Conservation (phyloP, 139 green algal species). For the Microglena sp. region DNA sequence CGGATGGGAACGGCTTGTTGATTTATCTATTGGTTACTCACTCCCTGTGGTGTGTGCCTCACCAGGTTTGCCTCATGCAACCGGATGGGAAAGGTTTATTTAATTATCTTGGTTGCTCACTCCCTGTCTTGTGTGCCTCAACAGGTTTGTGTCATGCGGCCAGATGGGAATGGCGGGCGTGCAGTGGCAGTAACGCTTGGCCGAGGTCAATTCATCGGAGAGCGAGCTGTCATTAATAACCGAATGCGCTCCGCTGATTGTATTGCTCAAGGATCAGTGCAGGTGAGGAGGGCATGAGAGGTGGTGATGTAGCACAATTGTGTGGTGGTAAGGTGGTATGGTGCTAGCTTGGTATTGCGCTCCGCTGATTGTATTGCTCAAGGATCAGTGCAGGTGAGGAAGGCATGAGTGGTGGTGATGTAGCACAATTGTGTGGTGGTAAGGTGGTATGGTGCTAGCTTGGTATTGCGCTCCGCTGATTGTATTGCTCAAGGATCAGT, state of each 20-base stretch:
- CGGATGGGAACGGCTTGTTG: constrained; percentile 37
- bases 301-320: constrained; percentile 58
- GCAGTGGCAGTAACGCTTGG: constrained; percentile 50
- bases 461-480: constrained; percentile 54
- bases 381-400: constrained; percentile 47
- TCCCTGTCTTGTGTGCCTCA: no score
- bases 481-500: constrained; percentile 52
- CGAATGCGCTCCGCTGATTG: constrained; percentile 60
- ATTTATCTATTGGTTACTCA: no score
- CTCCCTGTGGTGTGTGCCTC: no score
- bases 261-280: constrained; percentile 49
- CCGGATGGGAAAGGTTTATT: no score
- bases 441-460: no score
- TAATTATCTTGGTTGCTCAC: no score
- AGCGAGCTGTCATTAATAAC: constrained; percentile 68
- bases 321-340: no score
- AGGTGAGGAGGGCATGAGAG: no score
- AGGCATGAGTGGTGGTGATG: no score
- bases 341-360: no score
- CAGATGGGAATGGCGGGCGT: constrained; percentile 34
- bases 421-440: no score
- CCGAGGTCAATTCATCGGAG: constrained; percentile 60
- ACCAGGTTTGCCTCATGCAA: no score
- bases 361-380: constrained; percentile 54
- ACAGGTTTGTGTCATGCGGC: constrained; percentile 44